Evolutionary conservation across 163 green algal genomes (phyloP).

Genomic region (Trebouxiophyceae sp.): DNA sequence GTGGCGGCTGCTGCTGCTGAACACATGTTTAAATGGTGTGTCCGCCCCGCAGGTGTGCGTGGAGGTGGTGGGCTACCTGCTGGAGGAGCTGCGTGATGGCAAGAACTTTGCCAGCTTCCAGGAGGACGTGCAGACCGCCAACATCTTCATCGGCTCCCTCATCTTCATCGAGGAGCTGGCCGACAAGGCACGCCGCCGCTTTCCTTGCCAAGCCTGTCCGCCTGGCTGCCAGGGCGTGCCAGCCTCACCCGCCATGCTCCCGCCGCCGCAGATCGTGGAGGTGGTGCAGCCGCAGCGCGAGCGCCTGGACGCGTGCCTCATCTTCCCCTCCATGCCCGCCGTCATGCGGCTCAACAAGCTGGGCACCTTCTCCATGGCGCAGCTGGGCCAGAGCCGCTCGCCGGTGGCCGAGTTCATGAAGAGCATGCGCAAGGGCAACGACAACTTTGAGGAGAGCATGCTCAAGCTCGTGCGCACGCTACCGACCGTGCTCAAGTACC

Average conservation of each 20-base stretch:
- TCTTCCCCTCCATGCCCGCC: conserved; percentile 98
- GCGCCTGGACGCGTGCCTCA: conserved; percentile 86
- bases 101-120: conserved; percentile 87
- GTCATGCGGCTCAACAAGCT: conserved; percentile 99
- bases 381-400: conserved; percentile 91
- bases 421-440: conserved; percentile 78
- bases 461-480: conserved; percentile 97
- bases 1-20: too few relatives aligned
- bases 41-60: conserved; percentile 66
- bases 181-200: conserved; percentile 70
- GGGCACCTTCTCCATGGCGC: conserved; percentile 92
- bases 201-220: background rate
- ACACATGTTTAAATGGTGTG: too few relatives aligned
- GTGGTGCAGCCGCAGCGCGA: conserved; percentile 71
- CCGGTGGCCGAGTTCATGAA: conserved; percentile 96
- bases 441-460: conserved; percentile 98
- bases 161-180: conserved; percentile 99
- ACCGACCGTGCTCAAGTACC: conserved; percentile 97
- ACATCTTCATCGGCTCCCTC: conserved; percentile 98
- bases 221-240: too few relatives aligned
- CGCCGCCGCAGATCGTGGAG: conserved; percentile 65
- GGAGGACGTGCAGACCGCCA: conserved; percentile 75
- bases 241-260: background rate
- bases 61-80: conserved; percentile 95
- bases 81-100: conserved; percentile 91